Base-by-base conservation (phyloP, 176 grass and related monocot species). In the Typha latifolia region DNA sequence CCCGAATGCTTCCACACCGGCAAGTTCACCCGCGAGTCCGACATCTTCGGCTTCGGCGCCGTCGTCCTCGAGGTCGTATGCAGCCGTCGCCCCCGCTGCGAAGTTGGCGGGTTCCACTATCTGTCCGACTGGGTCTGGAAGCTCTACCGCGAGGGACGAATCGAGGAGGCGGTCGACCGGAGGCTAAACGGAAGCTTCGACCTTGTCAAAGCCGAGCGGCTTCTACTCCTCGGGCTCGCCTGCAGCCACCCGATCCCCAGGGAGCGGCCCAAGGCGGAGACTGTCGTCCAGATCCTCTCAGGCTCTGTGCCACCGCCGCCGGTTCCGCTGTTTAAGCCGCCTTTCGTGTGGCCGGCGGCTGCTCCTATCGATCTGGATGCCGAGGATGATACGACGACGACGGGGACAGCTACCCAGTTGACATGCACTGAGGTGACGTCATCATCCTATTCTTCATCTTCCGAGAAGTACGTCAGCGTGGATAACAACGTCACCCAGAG, bases 11-110 rank as follows among this genome's bases (percentile, higher is more conserved):
- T 62, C 47, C 53, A 74, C 7, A 76, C 48, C 2, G 77, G 62
- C 73, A 78, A 66, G 82, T 78, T 74, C 22, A 62, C 86, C 13
- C 68, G 82, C 14, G 32, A 78, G 50, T 85, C 82, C 9, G 86
- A 90, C 59, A 68, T 85, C 18, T 85, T 70, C 15, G 82, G 78
- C 5, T 85, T 85, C 51, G 82, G 86, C 3, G 86, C 82, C 15
- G 79, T 90, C 18, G 72, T 90, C 29, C 79, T 90, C 15, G 86
- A 82, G 79, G 51, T 70, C 75, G 79, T 85, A 31, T 76, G 75
- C 23, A 79, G 86, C 0, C 78, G 73, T 18, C 6, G 4, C 51
- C 59, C 86, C 16, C 74, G 81, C 14, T 48, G 5, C 4, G 24
- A 23, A n/a, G 66, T 74, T 49, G 14, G 70, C 0, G 4, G 18